phyloP scores from a whole-genome alignment of 108 stramenopile genomes.

The Nannochloropsis salina region DNA sequence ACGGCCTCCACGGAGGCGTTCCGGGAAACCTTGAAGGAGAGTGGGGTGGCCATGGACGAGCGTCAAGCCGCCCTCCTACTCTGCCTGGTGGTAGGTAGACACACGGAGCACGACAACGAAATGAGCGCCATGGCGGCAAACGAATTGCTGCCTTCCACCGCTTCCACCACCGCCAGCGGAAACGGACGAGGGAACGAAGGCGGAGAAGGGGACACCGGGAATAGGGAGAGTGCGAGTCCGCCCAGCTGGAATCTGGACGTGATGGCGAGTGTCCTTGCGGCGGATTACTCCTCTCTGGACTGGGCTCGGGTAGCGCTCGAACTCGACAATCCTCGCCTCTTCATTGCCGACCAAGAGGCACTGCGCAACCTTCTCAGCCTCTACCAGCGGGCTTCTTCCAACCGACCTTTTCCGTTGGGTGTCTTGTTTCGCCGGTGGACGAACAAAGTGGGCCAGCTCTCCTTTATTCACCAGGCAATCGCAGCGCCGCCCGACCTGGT shows the following conservation, averaged over 20 bases:
- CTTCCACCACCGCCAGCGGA: constrained; percentile 32
- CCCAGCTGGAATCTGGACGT: constrained; percentile 74
- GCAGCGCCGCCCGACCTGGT: background rate
- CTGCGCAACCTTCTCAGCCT: constrained; percentile 66
- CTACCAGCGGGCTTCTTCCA: constrained; percentile 59
- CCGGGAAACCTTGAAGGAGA: constrained; percentile 59
- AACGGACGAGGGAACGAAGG: constrained; percentile 22
- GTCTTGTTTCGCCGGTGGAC: constrained; percentile 66
- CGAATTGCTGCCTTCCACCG: constrained; percentile 35
- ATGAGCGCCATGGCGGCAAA: constrained; percentile 27
- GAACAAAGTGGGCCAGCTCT: constrained; percentile 57
- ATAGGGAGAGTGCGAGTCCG: constrained; percentile 25
- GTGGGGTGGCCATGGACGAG: constrained; percentile 59
- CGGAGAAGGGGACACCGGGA: background rate
- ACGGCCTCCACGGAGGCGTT: constrained; percentile 62
- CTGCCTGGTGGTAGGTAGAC: constrained; percentile 65
- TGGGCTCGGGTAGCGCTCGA: constrained; percentile 69
- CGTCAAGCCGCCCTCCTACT: constrained; percentile 68
- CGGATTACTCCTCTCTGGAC: constrained; percentile 65
- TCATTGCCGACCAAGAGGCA: constrained; percentile 63
- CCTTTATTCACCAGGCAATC: background rate
- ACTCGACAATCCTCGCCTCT: constrained; percentile 78
- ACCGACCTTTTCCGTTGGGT: constrained; percentile 57
- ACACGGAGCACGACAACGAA: constrained; percentile 40
- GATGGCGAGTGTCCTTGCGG: constrained; percentile 67